Base-by-base conservation (phyloP, 768 basidiomycete genomes). In the Pleurotus tuber-regium region DNA sequence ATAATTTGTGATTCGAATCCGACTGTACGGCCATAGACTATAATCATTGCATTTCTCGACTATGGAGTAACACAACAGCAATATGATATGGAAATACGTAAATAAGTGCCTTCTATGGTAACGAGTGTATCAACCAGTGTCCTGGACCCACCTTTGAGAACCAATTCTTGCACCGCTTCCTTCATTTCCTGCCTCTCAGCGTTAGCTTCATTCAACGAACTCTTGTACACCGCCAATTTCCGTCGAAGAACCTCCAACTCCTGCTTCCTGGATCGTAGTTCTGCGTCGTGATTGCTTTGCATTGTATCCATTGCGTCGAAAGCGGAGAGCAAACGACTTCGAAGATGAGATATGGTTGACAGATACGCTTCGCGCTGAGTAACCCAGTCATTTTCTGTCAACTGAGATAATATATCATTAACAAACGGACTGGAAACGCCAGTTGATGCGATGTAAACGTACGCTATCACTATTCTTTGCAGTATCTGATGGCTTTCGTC, bases 91-190 rank as follows among this genome's bases (percentile, higher is more conserved):
- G 40, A 21, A 25, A 7, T 35, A 19, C 25, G 41, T 55, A 28
- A 31, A 10, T 10, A 39, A 36, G 10, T 6, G n/a, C 24, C 36
- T 19, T 21, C 36, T 25, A 35, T 26, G 4, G n/a, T 43, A 33
- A 51, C 14, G 30, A 6, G 23, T 26, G 24, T 25, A 36, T 19
- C 7, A n/a, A n/a, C 7, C 23, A n/a, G 3, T 16, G 25, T 31
- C 24, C 28, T 14, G 21, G 16, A 67, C 78, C 33, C 57, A 84
- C 84, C 79, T 79, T 80, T 83, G 62, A 82, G 72, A n/a, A 82
- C 72, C 33, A 86, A 60, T 44, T 73, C 63, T 43, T 71, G 57
- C 1, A 86, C 78, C 4, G 75, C 78, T 36, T 81, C 78, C 55
- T 76, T 70, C 59, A 84, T 58, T 50, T 82, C 78, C 59, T 84